phyloP scores from a whole-genome alignment of 495 filamentous ascomycete species.

The Poronia punctata region DNA sequence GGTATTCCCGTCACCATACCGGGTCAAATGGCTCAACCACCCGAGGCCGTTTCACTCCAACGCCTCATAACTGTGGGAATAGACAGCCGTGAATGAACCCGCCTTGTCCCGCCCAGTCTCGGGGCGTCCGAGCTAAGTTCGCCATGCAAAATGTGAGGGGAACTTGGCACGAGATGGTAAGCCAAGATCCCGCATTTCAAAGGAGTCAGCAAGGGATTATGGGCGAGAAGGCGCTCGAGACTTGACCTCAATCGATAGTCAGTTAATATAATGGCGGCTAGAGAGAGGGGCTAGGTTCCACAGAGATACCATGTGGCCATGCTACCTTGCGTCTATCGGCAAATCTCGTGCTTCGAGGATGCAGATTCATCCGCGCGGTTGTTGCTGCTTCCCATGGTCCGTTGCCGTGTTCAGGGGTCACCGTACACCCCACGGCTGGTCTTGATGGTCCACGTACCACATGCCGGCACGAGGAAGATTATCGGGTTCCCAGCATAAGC shows the following conservation, averaged over 20 bases:
- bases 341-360: conserved; percentile 5
- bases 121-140: too few relatives aligned
- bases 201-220: too few relatives aligned
- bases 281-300: too few relatives aligned
- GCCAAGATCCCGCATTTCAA: background rate
- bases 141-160: conserved; percentile 2
- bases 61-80: too few relatives aligned
- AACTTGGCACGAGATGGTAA: background rate
- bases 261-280: background rate
- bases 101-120: too few relatives aligned
- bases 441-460: conserved; percentile 1
- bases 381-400: background rate
- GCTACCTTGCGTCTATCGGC: conserved; percentile 8
- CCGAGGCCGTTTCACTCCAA: background rate
- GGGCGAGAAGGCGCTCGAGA: too few relatives aligned
- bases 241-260: conserved; percentile 1
- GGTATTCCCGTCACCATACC: too few relatives aligned
- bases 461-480: conserved; percentile 3
- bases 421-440: background rate
- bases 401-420: conserved; percentile 2
- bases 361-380: conserved; percentile 11
- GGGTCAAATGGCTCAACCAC: conserved; percentile 1
- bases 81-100: conserved; percentile 2
- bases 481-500: background rate
- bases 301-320: too few relatives aligned